These are phyloP conservation scores for Lepidium aucheri DNA, from an alignment of 345 rosid species.

Conservation along the genomic window DNA sequence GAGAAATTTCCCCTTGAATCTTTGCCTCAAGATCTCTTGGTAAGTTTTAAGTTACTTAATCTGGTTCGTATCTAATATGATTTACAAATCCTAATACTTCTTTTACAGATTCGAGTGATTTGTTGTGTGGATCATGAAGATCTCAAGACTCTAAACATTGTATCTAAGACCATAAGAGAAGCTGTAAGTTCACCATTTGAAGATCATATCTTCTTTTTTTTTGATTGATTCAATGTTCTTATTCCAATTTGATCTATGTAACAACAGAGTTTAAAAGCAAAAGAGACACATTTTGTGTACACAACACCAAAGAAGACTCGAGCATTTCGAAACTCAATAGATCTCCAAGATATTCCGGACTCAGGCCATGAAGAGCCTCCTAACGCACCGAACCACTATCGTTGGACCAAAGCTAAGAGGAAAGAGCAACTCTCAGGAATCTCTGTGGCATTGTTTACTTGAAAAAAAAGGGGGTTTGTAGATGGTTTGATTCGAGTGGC, in stretches of 20 bases:
- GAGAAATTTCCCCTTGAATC: slow-evolving; percentile 47
- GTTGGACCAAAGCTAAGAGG: slow-evolving; percentile 27
- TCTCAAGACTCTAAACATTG: slow-evolving; percentile 49
- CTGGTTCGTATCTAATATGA: neutral
- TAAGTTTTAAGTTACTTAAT: slow-evolving; percentile 11
- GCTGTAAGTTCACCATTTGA: slow-evolving; percentile 46
- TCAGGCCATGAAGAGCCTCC: slow-evolving; percentile 38
- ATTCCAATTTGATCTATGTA: neutral
- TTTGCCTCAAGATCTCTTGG: slow-evolving; percentile 77
- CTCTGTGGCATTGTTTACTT: slow-evolving; percentile 45
- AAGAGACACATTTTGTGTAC: slow-evolving; percentile 51
- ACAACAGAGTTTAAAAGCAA: slow-evolving; percentile 53
- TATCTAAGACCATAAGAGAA: slow-evolving; percentile 61
- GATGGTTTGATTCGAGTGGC: neutral
- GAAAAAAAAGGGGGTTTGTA: neutral
- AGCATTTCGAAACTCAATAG: slow-evolving; percentile 35
- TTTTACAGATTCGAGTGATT: slow-evolving; percentile 50
- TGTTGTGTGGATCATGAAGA: slow-evolving; percentile 69
- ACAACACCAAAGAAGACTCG: slow-evolving; percentile 57
- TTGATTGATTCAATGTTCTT: neutral
- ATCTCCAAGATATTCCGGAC: slow-evolving; percentile 19
- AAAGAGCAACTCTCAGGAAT: slow-evolving; percentile 37
- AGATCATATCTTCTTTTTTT: neutral
- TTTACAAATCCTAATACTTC: neutral
- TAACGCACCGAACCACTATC: slow-evolving; percentile 38